These are phyloP conservation scores for Fusarium sp. DNA, from an alignment of 2,329 filamentous ascomycete species.

Conservation along the genomic window DNA sequence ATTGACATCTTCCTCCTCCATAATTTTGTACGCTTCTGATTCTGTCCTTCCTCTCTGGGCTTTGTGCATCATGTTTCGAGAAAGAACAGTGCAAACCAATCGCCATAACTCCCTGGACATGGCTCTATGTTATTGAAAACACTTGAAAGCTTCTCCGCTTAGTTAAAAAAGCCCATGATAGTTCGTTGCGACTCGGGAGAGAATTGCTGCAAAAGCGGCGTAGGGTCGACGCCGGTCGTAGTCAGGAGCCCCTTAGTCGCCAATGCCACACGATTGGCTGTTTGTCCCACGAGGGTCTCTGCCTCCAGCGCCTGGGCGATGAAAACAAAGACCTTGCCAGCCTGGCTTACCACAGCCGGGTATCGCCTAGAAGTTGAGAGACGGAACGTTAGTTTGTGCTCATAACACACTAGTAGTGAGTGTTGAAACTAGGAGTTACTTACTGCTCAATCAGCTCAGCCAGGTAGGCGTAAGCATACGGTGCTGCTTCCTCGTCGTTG, in stretches of 20 bases:
- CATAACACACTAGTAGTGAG: background rate
- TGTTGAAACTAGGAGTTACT: constrained; percentile 58
- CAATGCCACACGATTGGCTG: constrained; percentile 79
- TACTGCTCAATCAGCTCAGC: constrained; percentile 94
- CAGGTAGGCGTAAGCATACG: constrained; percentile 94
- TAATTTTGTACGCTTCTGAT: constrained; percentile 43
- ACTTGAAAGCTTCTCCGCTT: constrained; percentile 44
- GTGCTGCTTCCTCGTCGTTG: constrained; percentile 97
- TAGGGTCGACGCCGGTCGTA: constrained; percentile 79
- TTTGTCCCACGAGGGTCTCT: constrained; percentile 88
- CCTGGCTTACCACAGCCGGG: constrained; percentile 81
- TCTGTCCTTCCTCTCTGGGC: constrained; percentile 22
- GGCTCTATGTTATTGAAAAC: constrained; percentile 19
- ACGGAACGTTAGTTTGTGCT: constrained; percentile 46
- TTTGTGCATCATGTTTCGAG: constrained; percentile 21
- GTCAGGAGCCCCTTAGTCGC: constrained; percentile 84
- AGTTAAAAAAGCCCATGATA: constrained; percentile 84
- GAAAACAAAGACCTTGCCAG: constrained; percentile 84
- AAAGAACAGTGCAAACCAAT: constrained; percentile 28
- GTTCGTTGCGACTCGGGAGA: constrained; percentile 83
- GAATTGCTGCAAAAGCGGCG: constrained; percentile 80
- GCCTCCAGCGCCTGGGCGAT: constrained; percentile 92
- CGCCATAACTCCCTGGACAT: constrained; percentile 4
- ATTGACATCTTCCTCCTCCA: constrained; percentile 32
- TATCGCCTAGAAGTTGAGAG: constrained; percentile 75